Conservation (phyloP, 73 alveolate species). For the Tetrahymena borealis region DNA sequence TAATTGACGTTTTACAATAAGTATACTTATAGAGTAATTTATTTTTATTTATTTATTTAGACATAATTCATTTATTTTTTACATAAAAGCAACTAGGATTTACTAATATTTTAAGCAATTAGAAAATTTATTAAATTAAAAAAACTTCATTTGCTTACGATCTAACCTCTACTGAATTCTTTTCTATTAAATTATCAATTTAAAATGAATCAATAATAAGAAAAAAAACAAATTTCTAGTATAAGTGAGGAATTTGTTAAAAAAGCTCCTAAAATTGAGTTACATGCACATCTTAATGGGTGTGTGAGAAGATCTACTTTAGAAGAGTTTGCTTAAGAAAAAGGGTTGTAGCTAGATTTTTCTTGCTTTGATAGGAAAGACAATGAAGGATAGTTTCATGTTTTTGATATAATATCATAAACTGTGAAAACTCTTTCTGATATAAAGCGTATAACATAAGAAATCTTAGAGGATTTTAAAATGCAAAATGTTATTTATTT, state of each 20-base stretch:
- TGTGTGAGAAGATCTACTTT: not conserved
- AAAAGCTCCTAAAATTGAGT: not conserved
- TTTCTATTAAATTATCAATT: too few relatives aligned
- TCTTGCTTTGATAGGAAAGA: not conserved
- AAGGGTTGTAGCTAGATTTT: not conserved
- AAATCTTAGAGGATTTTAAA: not conserved
- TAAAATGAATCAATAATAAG: not conserved
- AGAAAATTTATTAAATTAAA: too few relatives aligned
- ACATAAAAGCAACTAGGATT: too few relatives aligned
- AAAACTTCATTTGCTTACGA: too few relatives aligned
- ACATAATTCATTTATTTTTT: too few relatives aligned
- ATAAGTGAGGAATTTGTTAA: not conserved
- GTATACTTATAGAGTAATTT: too few relatives aligned
- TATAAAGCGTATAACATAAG: not conserved
- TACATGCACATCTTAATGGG: not conserved
- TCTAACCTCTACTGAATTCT: too few relatives aligned
- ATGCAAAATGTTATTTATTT: not conserved
- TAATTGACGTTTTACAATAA: too few relatives aligned
- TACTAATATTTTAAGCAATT: too few relatives aligned
- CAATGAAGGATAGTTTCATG: not conserved
- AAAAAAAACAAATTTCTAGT: not conserved
- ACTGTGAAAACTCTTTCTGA: not conserved
- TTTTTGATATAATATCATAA: not conserved
- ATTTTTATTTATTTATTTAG: too few relatives aligned
- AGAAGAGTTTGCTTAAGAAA: not conserved